Evolutionary conservation across 108 stramenopile genomes (phyloP).

Genomic region (Seminavis robusta): DNA sequence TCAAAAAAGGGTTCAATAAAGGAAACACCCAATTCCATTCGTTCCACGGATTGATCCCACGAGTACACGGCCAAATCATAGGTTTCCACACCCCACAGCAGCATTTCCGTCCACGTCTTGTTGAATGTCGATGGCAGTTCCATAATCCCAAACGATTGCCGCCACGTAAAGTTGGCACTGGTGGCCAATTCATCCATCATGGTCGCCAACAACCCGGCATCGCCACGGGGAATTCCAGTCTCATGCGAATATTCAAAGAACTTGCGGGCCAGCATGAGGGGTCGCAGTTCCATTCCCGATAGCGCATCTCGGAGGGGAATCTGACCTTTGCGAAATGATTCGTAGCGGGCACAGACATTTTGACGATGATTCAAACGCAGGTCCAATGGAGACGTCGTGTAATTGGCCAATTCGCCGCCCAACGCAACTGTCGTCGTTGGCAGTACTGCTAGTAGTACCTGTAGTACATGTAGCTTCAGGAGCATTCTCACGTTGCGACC

Average conservation of each 20-base stretch:
- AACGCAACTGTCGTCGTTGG: too few species aligned
- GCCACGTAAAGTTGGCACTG: slow-evolving; percentile 27
- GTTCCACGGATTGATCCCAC: slow-evolving; percentile 10
- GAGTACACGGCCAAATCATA: slow-evolving; percentile 17
- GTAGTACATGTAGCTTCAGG: too few species aligned
- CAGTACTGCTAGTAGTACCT: too few species aligned
- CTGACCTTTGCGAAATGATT: neutral
- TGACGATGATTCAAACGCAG: neutral
- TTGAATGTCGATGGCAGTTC: neutral
- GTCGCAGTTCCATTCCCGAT: neutral
- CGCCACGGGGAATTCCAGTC: neutral
- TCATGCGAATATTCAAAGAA: neutral
- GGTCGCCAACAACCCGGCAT: slow-evolving; percentile 20
- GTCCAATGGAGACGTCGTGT: too few species aligned
- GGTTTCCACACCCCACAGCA: slow-evolving; percentile 14
- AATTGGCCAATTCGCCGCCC: too few species aligned
- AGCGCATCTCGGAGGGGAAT: slow-evolving; percentile 5
- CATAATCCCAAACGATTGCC: slow-evolving; percentile 22
- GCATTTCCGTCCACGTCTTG: slow-evolving; percentile 9
- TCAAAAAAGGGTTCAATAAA: slow-evolving; percentile 25
- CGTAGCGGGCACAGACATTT: slow-evolving; percentile 2
- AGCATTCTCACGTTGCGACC: too few species aligned
- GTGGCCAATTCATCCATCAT: slow-evolving; percentile 30
- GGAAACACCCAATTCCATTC: slow-evolving; percentile 15
- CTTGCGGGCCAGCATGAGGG: too few species aligned